Base-by-base conservation (phyloP, 768 basidiomycete genomes). In the Mycena galopus region DNA sequence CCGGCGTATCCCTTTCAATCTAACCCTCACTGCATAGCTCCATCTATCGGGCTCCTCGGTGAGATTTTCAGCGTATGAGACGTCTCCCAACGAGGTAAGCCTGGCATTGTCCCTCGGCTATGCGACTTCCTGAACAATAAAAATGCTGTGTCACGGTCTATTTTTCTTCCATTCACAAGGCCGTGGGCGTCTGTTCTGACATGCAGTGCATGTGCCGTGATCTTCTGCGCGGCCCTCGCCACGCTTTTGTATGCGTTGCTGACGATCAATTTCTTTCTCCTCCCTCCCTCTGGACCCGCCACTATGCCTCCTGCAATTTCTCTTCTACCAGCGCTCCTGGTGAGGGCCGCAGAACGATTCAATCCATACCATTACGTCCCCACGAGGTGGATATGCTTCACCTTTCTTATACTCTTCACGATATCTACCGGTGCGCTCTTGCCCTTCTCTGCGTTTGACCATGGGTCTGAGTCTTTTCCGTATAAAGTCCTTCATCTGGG, bases 341-440 rank as follows among this genome's bases (percentile, higher is more conserved):
- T 29, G 27, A 37, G 63, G 12, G 55, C 55, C 16, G 21, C 33
- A 21, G 23, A 17, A 4, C 16, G 19, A 17, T 65, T 71, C 59
- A 67, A 67, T 23, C 62, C 72, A 33, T 73, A 73, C 57, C 42
- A 58, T 17, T 73, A 73, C 29, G 67, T 68, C 9, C 72, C 72
- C 6, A 73, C 72, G 1, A 5, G 32, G 35, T 73, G 72, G 72
- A 73, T 73, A 37, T 73, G 72, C 30, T 16, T 73, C 37, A 3
- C 72, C 16, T 73, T 73, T 25, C 12, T 73, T 23, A 11, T 39
- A 12, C 72, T 73, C 21, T 73, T 73, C 37, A 42, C 27, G 6
- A 47, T 73, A 3, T 68, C 67, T 6, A 68, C 67, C 25, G n/a
- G 67, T 69, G n/a, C 37, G 63, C n/a, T 19, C 17, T 37, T 39